Evolutionary conservation across 768 basidiomycete genomes (phyloP).

Genomic region (Paxillus involutus): DNA sequence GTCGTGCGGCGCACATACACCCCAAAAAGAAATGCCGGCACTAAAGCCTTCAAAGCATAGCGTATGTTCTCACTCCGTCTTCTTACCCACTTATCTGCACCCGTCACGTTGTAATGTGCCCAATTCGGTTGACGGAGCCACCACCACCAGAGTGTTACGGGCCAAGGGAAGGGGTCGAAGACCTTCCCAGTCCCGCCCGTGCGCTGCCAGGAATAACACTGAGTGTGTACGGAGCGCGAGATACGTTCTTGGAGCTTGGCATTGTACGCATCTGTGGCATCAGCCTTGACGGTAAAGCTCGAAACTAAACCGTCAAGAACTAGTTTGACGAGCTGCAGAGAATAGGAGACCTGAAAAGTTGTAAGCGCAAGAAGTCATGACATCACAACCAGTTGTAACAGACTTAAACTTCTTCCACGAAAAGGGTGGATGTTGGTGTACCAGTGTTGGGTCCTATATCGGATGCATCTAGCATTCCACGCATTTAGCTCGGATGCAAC

Average conservation of each 20-base stretch:
- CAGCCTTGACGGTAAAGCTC: conserved; percentile 22
- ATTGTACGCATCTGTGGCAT: conserved; percentile 29
- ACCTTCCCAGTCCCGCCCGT: conserved; percentile 36
- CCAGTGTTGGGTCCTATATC: conserved; percentile 26
- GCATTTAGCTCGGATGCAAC: neutral
- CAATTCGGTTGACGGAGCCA: conserved; percentile 35
- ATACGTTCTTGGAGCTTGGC: conserved; percentile 16
- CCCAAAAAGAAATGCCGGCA: conserved; percentile 2
- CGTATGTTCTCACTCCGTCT: conserved; percentile 3
- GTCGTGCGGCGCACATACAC: conserved; percentile 7
- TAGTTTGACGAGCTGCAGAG: conserved; percentile 29
- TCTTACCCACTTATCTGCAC: conserved; percentile 38
- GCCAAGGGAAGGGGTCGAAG: conserved; percentile 41
- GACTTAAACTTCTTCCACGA: conserved; percentile 30
- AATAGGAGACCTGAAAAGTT: conserved; percentile 24
- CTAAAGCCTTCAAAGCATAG: conserved; percentile 1
- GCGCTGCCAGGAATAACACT: conserved; percentile 44
- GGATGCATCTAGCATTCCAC: neutral
- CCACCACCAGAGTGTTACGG: conserved; percentile 32
- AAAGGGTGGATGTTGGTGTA: conserved; percentile 24
- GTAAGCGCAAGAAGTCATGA: neutral
- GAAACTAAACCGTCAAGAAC: conserved; percentile 22
- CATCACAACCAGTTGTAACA: neutral
- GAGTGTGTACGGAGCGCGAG: conserved; percentile 20
- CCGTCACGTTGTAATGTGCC: conserved; percentile 35